Percentiles rank a stretch among this genome's conserved stretches.
These are phyloP conservation scores for Acanthamoeba royreba DNA, from an alignment of 208 protist genomes.

Conservation along the genomic window DNA sequence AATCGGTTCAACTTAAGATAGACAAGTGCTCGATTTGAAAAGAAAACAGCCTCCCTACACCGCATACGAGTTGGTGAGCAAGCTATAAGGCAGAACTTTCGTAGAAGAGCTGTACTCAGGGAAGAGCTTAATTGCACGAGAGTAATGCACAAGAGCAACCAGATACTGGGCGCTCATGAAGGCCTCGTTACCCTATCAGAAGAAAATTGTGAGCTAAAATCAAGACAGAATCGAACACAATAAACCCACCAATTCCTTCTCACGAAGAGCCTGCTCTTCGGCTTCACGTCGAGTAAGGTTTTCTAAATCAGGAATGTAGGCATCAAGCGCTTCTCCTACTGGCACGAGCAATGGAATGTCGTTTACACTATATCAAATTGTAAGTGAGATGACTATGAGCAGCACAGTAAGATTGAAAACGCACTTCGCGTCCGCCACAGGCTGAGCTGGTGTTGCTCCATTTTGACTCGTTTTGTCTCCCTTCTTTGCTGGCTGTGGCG, in stretches of 20 bases:
- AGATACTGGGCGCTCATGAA: neutral
- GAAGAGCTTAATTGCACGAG: constrained; percentile 8
- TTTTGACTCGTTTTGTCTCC: neutral
- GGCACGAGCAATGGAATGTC: constrained; percentile 11
- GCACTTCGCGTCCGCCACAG: neutral
- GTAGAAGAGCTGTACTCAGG: neutral
- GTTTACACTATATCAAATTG: neutral
- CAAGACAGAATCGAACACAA: neutral
- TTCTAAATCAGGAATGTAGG: constrained; percentile 12
- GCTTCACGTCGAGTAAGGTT: neutral
- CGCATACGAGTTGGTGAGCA: neutral
- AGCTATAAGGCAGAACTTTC: neutral
- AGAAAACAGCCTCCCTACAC: neutral
- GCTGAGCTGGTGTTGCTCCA: neutral
- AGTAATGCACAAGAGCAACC: constrained; percentile 27
- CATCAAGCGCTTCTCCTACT: neutral
- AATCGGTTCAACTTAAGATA: constrained; percentile 37
- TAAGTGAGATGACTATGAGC: neutral
- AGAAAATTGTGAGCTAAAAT: neutral
- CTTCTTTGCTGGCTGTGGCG: neutral
- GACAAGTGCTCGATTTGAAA: constrained; percentile 9
- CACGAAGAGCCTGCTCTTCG: constrained; percentile 13
- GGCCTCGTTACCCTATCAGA: neutral
- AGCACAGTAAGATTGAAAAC: neutral
- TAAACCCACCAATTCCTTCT: neutral